These are phyloP conservation scores for Yamadazyma trypodendri DNA, from an alignment of 1,139 yeast genomes.

Conservation along the genomic window DNA sequence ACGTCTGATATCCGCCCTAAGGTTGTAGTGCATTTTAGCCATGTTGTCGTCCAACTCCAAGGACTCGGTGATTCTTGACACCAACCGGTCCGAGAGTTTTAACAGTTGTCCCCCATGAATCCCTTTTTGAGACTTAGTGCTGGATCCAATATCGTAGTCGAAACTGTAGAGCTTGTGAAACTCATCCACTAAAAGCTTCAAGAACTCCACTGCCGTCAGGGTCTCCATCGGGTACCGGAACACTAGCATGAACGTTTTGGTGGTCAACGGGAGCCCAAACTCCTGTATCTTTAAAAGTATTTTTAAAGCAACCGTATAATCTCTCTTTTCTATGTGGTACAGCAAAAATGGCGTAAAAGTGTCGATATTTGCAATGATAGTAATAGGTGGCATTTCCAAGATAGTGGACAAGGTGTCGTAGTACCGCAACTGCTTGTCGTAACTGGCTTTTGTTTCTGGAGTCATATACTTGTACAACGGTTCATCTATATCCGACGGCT, in stretches of 20 bases:
- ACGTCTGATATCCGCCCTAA: constrained; percentile 5
- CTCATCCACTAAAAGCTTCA: constrained; percentile 15
- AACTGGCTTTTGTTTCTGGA: constrained; percentile 17
- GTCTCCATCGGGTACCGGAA: not conserved
- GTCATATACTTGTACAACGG: constrained; percentile 18
- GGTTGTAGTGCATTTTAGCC: constrained; percentile 9
- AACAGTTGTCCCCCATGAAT: constrained; percentile 20
- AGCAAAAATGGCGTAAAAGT: constrained; percentile 27
- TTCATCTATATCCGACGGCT: constrained; percentile 6
- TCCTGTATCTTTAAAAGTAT: constrained; percentile 15
- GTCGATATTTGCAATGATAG: constrained; percentile 24
- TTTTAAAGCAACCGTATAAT: not conserved
- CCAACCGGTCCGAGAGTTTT: constrained; percentile 23
- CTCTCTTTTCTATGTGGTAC: constrained; percentile 12
- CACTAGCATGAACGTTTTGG: constrained; percentile 20
- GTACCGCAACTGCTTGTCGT: constrained; percentile 18
- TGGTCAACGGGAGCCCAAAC: constrained; percentile 26
- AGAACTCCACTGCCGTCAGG: not conserved
- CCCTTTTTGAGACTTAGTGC: constrained; percentile 1
- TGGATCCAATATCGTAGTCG: constrained; percentile 18
- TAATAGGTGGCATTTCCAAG: constrained; percentile 13
- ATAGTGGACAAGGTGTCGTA: constrained; percentile 29
- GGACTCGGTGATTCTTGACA: constrained; percentile 10
- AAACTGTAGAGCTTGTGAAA: constrained; percentile 21
- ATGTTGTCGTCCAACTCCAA: not conserved